A percentile compares a stretch with the other conserved stretches of the same genome.
Evolutionary conservation across 2,329 filamentous ascomycete species (phyloP).

Genomic region (Cadophora sp.): DNA sequence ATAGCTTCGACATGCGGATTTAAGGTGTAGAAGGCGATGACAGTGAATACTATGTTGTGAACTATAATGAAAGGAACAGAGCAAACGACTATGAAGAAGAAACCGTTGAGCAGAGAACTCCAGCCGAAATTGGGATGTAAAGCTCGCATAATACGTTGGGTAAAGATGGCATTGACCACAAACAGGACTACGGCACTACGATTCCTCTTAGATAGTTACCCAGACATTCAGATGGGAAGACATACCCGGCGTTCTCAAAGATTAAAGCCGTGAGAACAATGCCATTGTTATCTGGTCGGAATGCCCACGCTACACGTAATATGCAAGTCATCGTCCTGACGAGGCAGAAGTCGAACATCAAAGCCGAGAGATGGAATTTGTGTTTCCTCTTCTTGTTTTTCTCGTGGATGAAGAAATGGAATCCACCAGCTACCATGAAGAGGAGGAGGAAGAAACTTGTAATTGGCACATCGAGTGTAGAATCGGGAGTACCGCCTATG

Average conservation of each 20-base stretch:
- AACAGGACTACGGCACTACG: conserved; percentile 70
- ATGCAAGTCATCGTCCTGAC: conserved; percentile 56
- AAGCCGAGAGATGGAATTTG: conserved; percentile 65
- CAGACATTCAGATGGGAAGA: background rate
- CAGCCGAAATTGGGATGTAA: conserved; percentile 75
- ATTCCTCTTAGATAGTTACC: background rate
- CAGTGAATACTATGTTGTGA: conserved; percentile 67
- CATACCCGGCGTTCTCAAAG: conserved; percentile 32
- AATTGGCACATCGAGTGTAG: conserved; percentile 67
- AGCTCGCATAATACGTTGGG: conserved; percentile 75
- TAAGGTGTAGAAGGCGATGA: conserved; percentile 72
- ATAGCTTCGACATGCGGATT: conserved; percentile 53
- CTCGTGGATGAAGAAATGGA: conserved; percentile 65
- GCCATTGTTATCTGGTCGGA: conserved; percentile 44
- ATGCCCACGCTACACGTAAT: conserved; percentile 65
- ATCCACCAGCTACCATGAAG: conserved; percentile 63
- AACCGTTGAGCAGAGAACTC: conserved; percentile 55
- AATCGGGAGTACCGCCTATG: conserved; percentile 62
- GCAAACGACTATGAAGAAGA: conserved; percentile 65
- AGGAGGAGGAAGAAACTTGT: conserved; percentile 66
- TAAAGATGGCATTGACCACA: conserved; percentile 77
- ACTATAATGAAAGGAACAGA: conserved; percentile 65
- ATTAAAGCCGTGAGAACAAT: conserved; percentile 30
- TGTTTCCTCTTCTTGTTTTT: conserved; percentile 57
- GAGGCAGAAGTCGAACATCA: conserved; percentile 65